phyloP scores from a whole-genome alignment of 768 basidiomycete species.

The Dioszegia hungarica region DNA sequence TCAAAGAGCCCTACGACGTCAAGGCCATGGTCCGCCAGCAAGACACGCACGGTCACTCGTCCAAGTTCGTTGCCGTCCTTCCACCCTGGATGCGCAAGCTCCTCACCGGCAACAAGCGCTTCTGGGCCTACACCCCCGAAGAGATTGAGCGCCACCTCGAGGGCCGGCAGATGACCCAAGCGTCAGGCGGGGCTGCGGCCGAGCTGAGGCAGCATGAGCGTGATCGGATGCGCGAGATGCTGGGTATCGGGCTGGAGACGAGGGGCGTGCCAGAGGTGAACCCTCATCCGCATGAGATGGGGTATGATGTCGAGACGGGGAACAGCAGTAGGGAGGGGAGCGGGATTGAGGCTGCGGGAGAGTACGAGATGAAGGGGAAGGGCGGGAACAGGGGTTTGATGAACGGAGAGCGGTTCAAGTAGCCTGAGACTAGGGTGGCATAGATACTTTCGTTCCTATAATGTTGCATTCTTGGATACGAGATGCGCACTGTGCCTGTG shows the following conservation, averaged over 20 bases:
- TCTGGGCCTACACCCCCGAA: constrained; percentile 38
- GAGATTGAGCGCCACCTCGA: constrained; percentile 36
- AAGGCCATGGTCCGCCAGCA: constrained; percentile 32
- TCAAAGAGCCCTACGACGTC: constrained; percentile 39
- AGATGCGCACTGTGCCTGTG: too few species aligned
- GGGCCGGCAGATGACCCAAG: constrained; percentile 26
- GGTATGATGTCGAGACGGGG: constrained; percentile 2
- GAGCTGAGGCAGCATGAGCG: constrained; percentile 32
- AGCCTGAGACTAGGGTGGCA: too few species aligned
- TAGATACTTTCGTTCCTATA: too few species aligned
- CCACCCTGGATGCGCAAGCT: constrained; percentile 41
- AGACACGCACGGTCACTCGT: constrained; percentile 15
- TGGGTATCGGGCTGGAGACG: constrained; percentile 14
- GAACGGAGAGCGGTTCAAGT: too few species aligned
- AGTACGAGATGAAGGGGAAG: constrained; percentile 6
- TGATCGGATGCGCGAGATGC: constrained; percentile 29
- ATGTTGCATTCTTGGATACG: too few species aligned
- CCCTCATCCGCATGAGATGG: neutral
- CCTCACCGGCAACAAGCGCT: constrained; percentile 28
- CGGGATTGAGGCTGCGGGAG: neutral
- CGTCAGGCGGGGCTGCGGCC: constrained; percentile 26
- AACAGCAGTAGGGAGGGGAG: neutral
- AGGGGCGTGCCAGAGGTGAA: constrained; percentile 6
- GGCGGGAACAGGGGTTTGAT: neutral
- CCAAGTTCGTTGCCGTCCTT: constrained; percentile 18